A percentile compares a stretch with the other conserved stretches of the same genome.
Evolutionary conservation across 2,329 filamentous ascomycete genomes (phyloP).

Genomic region (Myriangium duriaei): DNA sequence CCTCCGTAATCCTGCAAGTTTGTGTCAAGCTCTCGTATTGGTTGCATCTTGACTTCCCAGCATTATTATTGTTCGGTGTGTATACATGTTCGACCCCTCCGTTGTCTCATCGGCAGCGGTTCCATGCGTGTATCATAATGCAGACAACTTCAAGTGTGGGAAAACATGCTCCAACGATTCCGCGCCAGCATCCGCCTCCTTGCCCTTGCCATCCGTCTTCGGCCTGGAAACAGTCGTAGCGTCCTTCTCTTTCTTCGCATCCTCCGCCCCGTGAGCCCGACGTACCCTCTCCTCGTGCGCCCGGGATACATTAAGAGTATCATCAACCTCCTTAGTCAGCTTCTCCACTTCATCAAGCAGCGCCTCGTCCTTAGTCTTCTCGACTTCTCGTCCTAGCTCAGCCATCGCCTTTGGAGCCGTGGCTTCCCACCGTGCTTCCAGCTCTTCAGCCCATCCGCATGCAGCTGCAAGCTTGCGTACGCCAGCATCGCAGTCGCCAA

Average conservation of each 20-base stretch:
- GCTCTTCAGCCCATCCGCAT: constrained; percentile 73
- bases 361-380: constrained; percentile 38
- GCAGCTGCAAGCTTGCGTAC: constrained; percentile 66
- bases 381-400: background rate
- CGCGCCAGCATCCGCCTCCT: constrained; percentile 8
- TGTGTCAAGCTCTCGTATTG: too few relatives aligned
- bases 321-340: constrained; percentile 45
- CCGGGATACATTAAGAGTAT: constrained; percentile 38
- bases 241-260: constrained; percentile 4
- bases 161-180: constrained; percentile 13
- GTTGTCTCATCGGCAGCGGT: too few relatives aligned
- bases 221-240: background rate
- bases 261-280: constrained; percentile 6
- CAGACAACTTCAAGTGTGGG: constrained; percentile 14
- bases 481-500: constrained; percentile 74
- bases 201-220: constrained; percentile 4
- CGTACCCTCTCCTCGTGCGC: constrained; percentile 29
- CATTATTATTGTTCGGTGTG: too few relatives aligned
- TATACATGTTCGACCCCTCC: too few relatives aligned
- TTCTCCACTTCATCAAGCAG: constrained; percentile 47
- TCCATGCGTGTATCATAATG: too few relatives aligned
- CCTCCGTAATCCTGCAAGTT: too few relatives aligned
- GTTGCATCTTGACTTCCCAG: too few relatives aligned
- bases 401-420: constrained; percentile 47
- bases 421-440: constrained; percentile 62